phyloP scores from a whole-genome alignment of 2,329 filamentous ascomycete genomes.

The Paraphoma sp. region DNA sequence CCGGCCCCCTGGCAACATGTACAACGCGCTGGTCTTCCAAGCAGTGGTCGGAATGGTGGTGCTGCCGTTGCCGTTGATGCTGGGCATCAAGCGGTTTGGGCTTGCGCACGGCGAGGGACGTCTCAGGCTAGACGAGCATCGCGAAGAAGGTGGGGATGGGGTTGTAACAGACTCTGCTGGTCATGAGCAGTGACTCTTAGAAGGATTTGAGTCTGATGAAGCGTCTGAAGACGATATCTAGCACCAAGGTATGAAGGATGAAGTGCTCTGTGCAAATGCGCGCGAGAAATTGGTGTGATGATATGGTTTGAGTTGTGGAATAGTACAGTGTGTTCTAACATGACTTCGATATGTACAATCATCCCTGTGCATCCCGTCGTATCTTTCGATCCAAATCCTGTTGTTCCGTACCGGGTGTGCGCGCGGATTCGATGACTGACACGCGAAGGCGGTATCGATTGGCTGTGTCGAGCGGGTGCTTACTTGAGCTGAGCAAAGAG shows the following conservation, averaged over 20 bases:
- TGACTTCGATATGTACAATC: slow-evolving; percentile 45
- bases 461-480: slow-evolving; percentile 31
- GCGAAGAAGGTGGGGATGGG: slow-evolving; percentile 18
- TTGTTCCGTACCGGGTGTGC: slow-evolving; percentile 20
- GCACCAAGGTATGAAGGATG: neutral
- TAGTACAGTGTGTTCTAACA: slow-evolving; percentile 48
- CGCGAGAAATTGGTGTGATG: neutral
- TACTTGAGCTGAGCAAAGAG: slow-evolving; percentile 94
- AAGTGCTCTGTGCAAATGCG: neutral
- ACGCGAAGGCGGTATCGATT: slow-evolving; percentile 11
- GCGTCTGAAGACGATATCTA: slow-evolving; percentile 2
- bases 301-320: slow-evolving; percentile 24
- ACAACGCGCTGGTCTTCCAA: slow-evolving; percentile 76
- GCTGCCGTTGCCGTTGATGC: slow-evolving; percentile 70
- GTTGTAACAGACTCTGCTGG: slow-evolving; percentile 10
- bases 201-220: slow-evolving; percentile 19
- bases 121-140: slow-evolving; percentile 41
- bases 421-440: slow-evolving; percentile 13
- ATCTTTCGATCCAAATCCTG: slow-evolving; percentile 26
- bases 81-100: slow-evolving; percentile 72
- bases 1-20: slow-evolving; percentile 74
- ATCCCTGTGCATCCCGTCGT: slow-evolving; percentile 36
- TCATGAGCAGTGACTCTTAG: slow-evolving; percentile 30
- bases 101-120: slow-evolving; percentile 42
- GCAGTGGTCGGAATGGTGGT: slow-evolving; percentile 71